Evolutionary conservation across 2,329 filamentous ascomycete species (phyloP), one percentile per base, ranked within the genome.

Genomic region (Keithomyces neogunnii): DNA sequence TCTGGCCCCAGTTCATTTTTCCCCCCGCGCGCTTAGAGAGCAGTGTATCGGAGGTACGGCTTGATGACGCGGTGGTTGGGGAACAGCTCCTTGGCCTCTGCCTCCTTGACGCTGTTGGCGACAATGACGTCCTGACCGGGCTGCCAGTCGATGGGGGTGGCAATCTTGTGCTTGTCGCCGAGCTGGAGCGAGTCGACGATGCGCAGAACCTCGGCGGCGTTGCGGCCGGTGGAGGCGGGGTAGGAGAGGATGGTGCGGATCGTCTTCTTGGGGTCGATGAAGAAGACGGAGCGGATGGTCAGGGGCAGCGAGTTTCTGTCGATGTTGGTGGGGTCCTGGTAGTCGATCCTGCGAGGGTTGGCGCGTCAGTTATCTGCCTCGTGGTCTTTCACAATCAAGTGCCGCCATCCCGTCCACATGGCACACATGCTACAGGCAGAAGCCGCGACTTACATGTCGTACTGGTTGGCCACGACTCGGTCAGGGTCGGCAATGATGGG

Each of bases 211-310:
- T 90, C 87, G 60, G 82, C 78, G 56, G 85, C 84, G 78, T 90
- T 91, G 66, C 87, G 84, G 71, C 91, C 91, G 45, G 89, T 95
- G 53, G 86, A 91, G 55, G 91, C 90, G 43, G 91, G 91, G 78
- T 96, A 96, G 66, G 88, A 85, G 75, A 96, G 86, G 69, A 89
- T 95, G 67, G 91, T 83, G 62, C 91, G 86, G 73, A 96, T 93
- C 70, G 86, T 92, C 84, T 95, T 96, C 71, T 82, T 83, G 57
- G 90, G 90, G 76, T 96, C 90, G 69, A 96, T 93, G 73, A 96
- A 78, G 53, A 95, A 96, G 66, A 96, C 91, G 61, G 87, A 89
- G 64, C 91, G 89, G 73, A 96, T 95, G 62, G 91, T 96, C 74
- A 95, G 92, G 51, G 90, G 89, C 61, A 92, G 87, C 61, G 86